A percentile compares a stretch with the other conserved stretches of the same genome.
Conservation (phyloP, 768 basidiomycete genomes). For the Kwoniella newhampshirensis region DNA sequence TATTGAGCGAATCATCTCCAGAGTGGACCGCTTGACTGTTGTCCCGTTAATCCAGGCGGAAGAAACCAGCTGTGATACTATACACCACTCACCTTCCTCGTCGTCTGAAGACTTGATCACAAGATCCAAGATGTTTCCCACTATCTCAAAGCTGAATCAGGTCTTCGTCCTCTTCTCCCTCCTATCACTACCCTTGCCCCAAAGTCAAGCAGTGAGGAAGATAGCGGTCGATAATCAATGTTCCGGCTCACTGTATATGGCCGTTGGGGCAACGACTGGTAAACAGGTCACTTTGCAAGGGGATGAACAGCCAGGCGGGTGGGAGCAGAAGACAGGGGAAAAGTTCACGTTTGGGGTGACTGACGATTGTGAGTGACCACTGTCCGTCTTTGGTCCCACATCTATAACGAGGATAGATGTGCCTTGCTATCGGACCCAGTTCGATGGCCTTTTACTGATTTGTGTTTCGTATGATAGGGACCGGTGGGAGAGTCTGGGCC, state of each 20-base stretch:
- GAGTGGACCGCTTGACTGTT: no score
- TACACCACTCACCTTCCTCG: no score
- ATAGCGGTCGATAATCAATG: slow-evolving; percentile 17
- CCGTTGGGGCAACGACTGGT: slow-evolving; percentile 1
- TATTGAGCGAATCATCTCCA: no score
- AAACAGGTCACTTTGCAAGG: slow-evolving; percentile 1
- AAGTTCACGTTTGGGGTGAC: slow-evolving; percentile 19
- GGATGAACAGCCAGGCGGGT: slow-evolving; percentile 10
- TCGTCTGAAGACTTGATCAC: no score
- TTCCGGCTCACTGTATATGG: background rate
- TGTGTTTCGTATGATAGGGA: slow-evolving; percentile 15
- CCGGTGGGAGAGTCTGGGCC: slow-evolving; percentile 23
- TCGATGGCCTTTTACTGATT: background rate
- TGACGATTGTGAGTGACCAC: slow-evolving; percentile 21
- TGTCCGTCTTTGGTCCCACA: background rate
- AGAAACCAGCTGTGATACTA: no score
- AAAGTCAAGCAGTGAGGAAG: background rate
- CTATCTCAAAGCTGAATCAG: no score
- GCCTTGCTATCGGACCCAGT: no score
- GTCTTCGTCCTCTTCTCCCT: background rate
- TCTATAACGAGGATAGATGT: background rate
- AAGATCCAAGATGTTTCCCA: no score
- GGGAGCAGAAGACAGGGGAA: slow-evolving; percentile 18
- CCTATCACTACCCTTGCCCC: background rate
- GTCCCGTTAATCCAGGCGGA: no score